Evolutionary conservation across 345 rosid genomes (phyloP).

Genomic region (Streptanthus diversifolius): DNA sequence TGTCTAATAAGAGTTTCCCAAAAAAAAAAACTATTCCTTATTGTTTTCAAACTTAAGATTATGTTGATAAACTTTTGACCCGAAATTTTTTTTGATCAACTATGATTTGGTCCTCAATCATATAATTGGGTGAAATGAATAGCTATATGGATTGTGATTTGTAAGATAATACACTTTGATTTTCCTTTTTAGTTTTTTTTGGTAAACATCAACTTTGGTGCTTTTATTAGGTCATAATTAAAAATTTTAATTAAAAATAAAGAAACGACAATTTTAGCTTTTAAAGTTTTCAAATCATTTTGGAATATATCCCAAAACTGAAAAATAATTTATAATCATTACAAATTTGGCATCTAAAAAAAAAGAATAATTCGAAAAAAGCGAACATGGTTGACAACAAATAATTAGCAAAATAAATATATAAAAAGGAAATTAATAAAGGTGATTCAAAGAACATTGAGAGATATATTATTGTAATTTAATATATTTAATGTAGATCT

Average conservation of each 20-base stretch:
- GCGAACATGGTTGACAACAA: slow-evolving; percentile 7
- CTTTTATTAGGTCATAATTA: background rate
- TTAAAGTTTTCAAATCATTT: background rate
- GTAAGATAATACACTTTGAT: background rate
- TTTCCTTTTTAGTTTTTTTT: background rate
- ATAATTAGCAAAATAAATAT: background rate
- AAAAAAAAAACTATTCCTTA: background rate
- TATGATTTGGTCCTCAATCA: background rate
- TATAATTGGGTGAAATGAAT: background rate
- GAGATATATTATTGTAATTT: slow-evolving; percentile 12
- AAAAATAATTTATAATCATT: background rate
- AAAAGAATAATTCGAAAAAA: background rate
- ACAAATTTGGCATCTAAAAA: background rate
- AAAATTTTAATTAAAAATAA: background rate
- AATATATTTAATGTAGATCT: slow-evolving; percentile 14
- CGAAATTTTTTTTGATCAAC: background rate
- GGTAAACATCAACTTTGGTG: background rate
- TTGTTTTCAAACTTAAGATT: background rate
- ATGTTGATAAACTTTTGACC: background rate
- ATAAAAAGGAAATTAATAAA: background rate
- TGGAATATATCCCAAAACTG: background rate
- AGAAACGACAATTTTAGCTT: background rate
- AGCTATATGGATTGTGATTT: background rate
- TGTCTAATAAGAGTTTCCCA: background rate
- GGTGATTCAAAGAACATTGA: background rate